These are phyloP conservation scores for Mycena polygramma DNA, from an alignment of 768 basidiomycete species.

Conservation along the genomic window DNA sequence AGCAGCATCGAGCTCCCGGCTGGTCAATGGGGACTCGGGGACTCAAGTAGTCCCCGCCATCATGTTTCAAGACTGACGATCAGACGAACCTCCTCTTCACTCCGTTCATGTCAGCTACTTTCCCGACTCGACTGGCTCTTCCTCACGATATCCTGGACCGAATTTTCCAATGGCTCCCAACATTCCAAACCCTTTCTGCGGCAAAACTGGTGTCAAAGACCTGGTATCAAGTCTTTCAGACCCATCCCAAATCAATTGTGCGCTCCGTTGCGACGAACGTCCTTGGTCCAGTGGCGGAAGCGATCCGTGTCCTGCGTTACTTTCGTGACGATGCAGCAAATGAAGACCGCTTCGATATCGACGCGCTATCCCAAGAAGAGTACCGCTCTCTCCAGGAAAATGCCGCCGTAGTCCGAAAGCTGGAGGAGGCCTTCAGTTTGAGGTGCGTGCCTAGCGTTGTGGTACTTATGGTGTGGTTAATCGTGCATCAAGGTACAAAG, in stretches of 20 bases:
- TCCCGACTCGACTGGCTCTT: background rate
- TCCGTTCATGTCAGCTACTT: too few species aligned
- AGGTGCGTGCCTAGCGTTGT: background rate
- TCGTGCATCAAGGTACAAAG: background rate
- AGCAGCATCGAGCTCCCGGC: too few species aligned
- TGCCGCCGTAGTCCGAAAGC: background rate
- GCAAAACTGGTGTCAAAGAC: constrained; percentile 7
- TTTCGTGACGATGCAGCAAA: background rate
- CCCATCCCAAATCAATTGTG: constrained; percentile 11
- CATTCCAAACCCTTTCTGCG: constrained; percentile 1
- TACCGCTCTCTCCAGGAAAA: background rate
- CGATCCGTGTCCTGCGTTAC: constrained; percentile 6
- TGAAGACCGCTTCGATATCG: background rate
- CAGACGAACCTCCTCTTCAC: too few species aligned
- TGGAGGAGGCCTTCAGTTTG: constrained; percentile 20
- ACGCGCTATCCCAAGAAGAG: background rate
- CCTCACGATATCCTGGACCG: constrained; percentile 21
- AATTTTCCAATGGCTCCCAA: constrained; percentile 1
- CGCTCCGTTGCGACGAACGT: constrained; percentile 13
- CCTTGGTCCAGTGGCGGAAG: constrained; percentile 9
- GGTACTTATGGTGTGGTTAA: background rate
- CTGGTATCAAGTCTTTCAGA: constrained; percentile 16
- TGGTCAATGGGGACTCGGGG: too few species aligned
- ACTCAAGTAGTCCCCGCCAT: too few species aligned
- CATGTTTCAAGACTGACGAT: too few species aligned